Evolutionary conservation across 75 land plant species (phyloP).

Genomic region (Sequoiadendron giganteum): DNA sequence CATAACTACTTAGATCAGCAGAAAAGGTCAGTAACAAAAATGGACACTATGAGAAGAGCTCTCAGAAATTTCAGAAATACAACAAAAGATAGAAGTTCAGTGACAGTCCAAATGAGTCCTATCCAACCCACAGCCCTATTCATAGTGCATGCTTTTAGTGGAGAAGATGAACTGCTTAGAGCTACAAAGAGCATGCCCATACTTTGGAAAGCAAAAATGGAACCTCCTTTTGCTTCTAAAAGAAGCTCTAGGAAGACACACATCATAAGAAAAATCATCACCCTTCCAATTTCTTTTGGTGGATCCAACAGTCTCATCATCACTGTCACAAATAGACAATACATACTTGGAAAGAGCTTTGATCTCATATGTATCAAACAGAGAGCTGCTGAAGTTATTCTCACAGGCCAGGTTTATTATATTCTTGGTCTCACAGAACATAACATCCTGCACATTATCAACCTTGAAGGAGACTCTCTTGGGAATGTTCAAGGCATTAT

Average conservation of each 20-base stretch:
- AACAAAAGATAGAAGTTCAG: background rate
- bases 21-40: too few species aligned
- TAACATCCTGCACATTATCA: background rate
- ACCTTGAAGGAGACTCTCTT: slow-evolving; percentile 1
- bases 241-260: background rate
- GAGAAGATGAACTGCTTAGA: slow-evolving; percentile 1
- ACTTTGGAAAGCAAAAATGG: background rate
- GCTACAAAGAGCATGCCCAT: background rate
- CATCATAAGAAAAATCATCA: background rate
- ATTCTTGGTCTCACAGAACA: slow-evolving; percentile 6
- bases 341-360: slow-evolving; percentile 12
- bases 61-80: background rate
- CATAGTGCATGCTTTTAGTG: background rate
- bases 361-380: slow-evolving; percentile 12
- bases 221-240: background rate
- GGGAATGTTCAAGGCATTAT: background rate
- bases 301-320: background rate
- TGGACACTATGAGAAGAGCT: background rate
- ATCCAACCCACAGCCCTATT: background rate
- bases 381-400: slow-evolving; percentile 14
- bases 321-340: background rate
- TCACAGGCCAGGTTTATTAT: background rate
- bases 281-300: background rate
- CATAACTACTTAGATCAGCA: too few species aligned
- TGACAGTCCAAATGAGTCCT: background rate